Percentiles rank a stretch among this genome's conserved stretches.
Evolutionary conservation across 176 grass and related monocot genomes (phyloP).

Genomic region (maize (Zea mays)): DNA sequence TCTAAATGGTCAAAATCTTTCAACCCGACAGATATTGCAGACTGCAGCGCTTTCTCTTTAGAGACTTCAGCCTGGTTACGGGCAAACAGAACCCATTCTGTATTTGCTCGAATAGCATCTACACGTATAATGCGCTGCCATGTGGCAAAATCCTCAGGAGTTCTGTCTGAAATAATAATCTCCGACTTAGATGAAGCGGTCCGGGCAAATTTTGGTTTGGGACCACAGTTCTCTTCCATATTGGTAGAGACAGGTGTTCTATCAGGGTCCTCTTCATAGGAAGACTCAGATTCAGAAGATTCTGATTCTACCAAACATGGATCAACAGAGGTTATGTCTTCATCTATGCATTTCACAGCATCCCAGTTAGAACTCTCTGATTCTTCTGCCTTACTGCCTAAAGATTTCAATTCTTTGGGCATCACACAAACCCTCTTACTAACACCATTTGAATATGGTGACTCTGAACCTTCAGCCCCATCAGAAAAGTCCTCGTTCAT

Average conservation of each 20-base stretch:
- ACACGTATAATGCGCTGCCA: slow-evolving; percentile 94
- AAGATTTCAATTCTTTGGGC: slow-evolving; percentile 48
- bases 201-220: slow-evolving; percentile 49
- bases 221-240: slow-evolving; percentile 43
- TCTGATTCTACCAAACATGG: slow-evolving; percentile 56
- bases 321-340: slow-evolving; percentile 50
- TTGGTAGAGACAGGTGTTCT: slow-evolving; percentile 33
- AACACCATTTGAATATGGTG: slow-evolving; percentile 48
- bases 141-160: slow-evolving; percentile 64
- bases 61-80: slow-evolving; percentile 59
- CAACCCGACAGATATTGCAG: slow-evolving; percentile 57
- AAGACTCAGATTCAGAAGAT: slow-evolving; percentile 69
- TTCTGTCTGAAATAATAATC: slow-evolving; percentile 45
- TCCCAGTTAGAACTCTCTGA: slow-evolving; percentile 30
- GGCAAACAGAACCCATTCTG: slow-evolving; percentile 73
- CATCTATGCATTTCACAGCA: slow-evolving; percentile 40
- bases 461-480: slow-evolving; percentile 37
- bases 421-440: slow-evolving; percentile 41
- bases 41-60: slow-evolving; percentile 56
- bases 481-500: slow-evolving; percentile 44
- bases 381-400: slow-evolving; percentile 23
- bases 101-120: slow-evolving; percentile 77
- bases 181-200: slow-evolving; percentile 50
- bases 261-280: slow-evolving; percentile 62
- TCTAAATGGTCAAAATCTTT: slow-evolving; percentile 81